Conservation (phyloP, 139 green algal genomes). For the Zygnema cylindricum region DNA sequence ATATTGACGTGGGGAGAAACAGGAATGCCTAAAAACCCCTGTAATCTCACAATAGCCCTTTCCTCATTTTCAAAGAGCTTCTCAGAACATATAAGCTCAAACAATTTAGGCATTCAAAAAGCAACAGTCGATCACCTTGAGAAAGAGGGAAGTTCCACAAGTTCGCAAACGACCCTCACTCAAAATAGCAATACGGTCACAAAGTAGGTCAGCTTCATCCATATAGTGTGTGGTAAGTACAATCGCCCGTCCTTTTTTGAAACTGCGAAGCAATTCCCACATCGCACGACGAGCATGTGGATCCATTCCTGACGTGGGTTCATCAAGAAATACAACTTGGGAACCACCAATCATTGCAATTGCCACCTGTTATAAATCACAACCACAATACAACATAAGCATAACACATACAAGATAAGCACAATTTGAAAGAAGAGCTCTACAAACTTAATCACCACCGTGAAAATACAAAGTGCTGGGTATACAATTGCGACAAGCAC, state of each 20-base stretch:
- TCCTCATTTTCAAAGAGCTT: too few species aligned
- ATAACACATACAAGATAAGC: too few species aligned
- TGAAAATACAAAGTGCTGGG: too few species aligned
- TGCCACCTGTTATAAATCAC: too few species aligned
- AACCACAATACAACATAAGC: too few species aligned
- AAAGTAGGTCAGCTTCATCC: conserved; percentile 71
- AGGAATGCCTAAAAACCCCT: too few species aligned
- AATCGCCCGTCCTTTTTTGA: conserved; percentile 59
- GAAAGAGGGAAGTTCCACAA: conserved; percentile 61
- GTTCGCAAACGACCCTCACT: conserved; percentile 61
- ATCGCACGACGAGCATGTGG: conserved; percentile 76
- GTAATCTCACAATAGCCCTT: too few species aligned
- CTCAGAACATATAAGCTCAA: too few species aligned
- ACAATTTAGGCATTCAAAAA: not conserved
- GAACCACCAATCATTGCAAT: conserved; percentile 91
- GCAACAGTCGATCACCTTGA: conserved; percentile 61
- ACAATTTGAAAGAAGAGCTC: too few species aligned
- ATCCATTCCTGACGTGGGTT: conserved; percentile 92
- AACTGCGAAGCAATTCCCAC: conserved; percentile 50
- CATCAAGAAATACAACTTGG: conserved; percentile 89
- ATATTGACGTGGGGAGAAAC: too few species aligned
- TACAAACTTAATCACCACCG: too few species aligned
- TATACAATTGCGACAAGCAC: too few species aligned
- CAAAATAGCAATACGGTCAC: conserved; percentile 71
- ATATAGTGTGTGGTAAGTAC: conserved; percentile 72